phyloP scores from a whole-genome alignment of 2,329 filamentous ascomycete genomes.

The Rutstroemia sp. region DNA sequence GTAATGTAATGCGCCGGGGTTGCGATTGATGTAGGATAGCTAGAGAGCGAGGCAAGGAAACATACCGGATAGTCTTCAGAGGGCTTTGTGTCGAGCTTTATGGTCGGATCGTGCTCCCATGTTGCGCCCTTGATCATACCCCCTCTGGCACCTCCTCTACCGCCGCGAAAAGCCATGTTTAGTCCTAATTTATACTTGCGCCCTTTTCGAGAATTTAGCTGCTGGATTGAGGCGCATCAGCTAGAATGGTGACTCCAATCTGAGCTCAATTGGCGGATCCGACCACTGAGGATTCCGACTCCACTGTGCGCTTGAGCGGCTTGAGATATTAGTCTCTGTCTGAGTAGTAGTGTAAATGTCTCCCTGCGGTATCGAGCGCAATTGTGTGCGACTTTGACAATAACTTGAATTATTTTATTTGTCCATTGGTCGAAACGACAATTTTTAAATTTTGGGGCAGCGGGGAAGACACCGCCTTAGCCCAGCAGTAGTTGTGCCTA shows the following conservation, averaged over 20 bases:
- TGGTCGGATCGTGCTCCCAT: slow-evolving; percentile 26
- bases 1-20: no score
- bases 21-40: no score
- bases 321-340: no score
- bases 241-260: no score
- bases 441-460: neutral
- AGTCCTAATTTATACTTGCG: neutral
- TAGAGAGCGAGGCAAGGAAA: slow-evolving; percentile 4
- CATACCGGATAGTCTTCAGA: slow-evolving; percentile 40
- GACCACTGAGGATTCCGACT: no score
- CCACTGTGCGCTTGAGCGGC: no score
- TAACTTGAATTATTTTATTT: neutral
- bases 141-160: slow-evolving; percentile 18
- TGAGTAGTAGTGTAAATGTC: no score
- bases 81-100: slow-evolving; percentile 33
- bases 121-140: slow-evolving; percentile 26
- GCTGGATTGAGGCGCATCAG: neutral
- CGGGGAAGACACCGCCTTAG: neutral
- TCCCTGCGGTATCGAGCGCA: neutral
- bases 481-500: no score
- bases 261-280: no score
- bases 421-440: neutral
- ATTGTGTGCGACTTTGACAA: neutral
- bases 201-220: neutral
- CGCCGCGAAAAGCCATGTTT: slow-evolving; percentile 23